Evolutionary conservation across 305 asterid species (phyloP).

Genomic region (Fraxinus sp.): DNA sequence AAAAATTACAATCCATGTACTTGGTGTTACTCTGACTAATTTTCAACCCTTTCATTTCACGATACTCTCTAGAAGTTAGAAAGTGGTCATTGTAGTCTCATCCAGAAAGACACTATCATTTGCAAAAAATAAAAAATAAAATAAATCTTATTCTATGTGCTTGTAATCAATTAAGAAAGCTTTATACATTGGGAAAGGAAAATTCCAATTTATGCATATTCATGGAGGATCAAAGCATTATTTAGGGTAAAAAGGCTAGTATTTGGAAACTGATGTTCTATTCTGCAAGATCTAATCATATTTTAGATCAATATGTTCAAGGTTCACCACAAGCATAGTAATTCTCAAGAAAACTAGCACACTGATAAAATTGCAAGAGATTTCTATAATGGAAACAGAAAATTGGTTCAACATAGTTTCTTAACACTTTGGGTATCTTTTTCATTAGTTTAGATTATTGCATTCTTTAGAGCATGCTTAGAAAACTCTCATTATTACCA

Average conservation of each 20-base stretch:
- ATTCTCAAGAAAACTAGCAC: background rate
- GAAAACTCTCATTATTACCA: background rate
- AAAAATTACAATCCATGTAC: background rate
- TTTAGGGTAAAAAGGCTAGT: background rate
- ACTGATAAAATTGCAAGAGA: background rate
- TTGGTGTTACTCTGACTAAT: background rate
- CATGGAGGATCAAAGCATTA: background rate
- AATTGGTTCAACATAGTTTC: background rate
- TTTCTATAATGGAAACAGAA: background rate
- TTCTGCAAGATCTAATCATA: background rate
- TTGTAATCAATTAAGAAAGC: background rate
- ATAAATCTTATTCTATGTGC: background rate
- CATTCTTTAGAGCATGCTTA: background rate
- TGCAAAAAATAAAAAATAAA: background rate
- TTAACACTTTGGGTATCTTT: background rate
- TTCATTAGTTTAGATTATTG: background rate
- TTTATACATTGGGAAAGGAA: background rate
- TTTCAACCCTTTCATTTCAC: background rate
- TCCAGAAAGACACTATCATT: background rate
- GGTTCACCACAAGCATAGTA: background rate
- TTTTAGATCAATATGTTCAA: background rate
- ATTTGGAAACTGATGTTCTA: background rate
- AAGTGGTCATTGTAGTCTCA: background rate
- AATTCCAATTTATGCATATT: background rate
- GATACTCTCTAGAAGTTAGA: background rate